Base-by-base conservation (phyloP, 2,329 filamentous ascomycete genomes). In the Alternaria viburni region DNA sequence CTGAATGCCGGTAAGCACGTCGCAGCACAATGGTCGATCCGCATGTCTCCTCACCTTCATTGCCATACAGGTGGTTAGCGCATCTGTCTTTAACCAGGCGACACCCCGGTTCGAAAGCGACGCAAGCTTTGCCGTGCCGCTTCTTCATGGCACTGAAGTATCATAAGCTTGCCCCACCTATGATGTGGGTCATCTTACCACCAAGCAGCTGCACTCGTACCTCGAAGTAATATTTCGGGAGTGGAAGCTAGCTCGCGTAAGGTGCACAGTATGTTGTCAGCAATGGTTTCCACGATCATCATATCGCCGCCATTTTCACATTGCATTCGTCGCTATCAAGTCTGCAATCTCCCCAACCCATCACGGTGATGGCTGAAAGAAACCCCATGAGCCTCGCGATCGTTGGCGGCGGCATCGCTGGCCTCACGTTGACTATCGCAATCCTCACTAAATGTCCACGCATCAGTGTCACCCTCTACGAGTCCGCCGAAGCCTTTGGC, bases 371-470 rank as follows among this genome's bases (percentile, higher is more conserved):
- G 30, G 7, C n/a, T 10, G 15, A 77, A 59, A 50, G 12, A 46
- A n/a, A 9, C 7, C 6, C 68, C 11, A 79, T 81, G 67, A 77
- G 76, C 50, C 73, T 88, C 62, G 86, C 87, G 64, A 86, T 89
- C 25, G 77, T 89, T 17, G 87, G 87, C 65, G 87, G 86, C 45
- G 87, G 87, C n/a, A 87, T 89, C 52, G 83, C 83, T 6, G 87
- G 87, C 19, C 76, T 88, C 3, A 78, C 79, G 4, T 81, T 89
- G 2, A 84, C 85, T 9, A 81, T 86, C 30, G 85, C 82, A 5
- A 81, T 89, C 4, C 76, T 82, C 44, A 77, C 80, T 41, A 81
- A 70, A 80, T 61, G 59, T 15, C 64, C 70, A 4, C 69, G 78
- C 25, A 71, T 88, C 21, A 73, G 74, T 0, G 77, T 86, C 26